Conservation (phyloP, 441 rosid species). For the Eruca vesicaria region DNA sequence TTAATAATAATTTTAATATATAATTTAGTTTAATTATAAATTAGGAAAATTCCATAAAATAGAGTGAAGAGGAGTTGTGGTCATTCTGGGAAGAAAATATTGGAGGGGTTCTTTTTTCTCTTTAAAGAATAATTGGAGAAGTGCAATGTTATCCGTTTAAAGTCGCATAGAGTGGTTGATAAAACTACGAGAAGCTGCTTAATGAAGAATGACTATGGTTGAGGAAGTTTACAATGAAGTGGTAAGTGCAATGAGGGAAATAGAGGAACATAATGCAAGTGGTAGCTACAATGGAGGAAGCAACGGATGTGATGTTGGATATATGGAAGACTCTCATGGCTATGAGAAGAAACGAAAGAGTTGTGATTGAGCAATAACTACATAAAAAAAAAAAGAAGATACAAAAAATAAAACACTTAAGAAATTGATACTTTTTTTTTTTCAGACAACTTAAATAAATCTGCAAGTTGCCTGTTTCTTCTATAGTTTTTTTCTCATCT, state of each 20-base stretch:
- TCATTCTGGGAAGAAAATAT: no score
- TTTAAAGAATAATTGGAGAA: no score
- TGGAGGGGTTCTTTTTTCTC: no score
- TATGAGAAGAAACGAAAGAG: constrained; percentile 12
- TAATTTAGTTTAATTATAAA: no score
- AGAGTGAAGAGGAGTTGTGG: no score
- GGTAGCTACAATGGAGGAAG: constrained; percentile 52
- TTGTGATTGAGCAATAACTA: not conserved
- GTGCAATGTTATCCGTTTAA: no score
- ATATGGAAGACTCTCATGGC: not conserved
- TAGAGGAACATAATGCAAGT: constrained; percentile 51
- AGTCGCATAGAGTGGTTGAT: no score
- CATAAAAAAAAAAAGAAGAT: not conserved
- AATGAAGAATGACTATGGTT: constrained; percentile 39
- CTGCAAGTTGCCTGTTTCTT: not conserved
- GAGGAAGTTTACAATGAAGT: constrained; percentile 37
- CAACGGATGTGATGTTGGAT: constrained; percentile 24
- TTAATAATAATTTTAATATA: no score
- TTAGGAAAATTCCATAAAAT: no score
- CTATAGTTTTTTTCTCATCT: no score
- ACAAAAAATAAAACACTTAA: not conserved
- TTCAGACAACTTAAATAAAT: not conserved
- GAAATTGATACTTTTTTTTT: not conserved
- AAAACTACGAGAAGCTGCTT: no score
- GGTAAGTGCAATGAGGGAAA: constrained; percentile 37